Conservation (phyloP, 352 stramenopile genomes). For the Plasmopara halstedii region DNA sequence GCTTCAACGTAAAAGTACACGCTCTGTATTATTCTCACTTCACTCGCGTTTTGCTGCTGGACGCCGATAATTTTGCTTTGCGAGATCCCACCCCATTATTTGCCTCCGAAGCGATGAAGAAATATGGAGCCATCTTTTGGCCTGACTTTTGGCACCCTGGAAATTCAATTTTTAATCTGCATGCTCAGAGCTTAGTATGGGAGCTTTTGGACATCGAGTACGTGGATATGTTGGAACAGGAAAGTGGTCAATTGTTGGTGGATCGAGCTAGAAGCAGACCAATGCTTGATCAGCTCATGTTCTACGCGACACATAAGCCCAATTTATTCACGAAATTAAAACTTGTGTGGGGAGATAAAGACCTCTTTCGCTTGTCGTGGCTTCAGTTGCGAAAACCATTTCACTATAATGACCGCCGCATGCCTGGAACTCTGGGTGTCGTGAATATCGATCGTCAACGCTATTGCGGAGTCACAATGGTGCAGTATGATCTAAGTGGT, state of each 20-base stretch:
- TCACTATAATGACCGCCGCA: constrained; percentile 30
- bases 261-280: constrained; percentile 20
- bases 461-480: constrained; percentile 44
- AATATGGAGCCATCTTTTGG: constrained; percentile 39
- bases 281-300: constrained; percentile 39
- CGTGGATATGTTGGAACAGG: constrained; percentile 42
- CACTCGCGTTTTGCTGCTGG: constrained; percentile 34
- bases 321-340: constrained; percentile 44
- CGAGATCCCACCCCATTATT: constrained; percentile 38
- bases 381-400: constrained; percentile 23
- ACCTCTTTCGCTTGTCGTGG: constrained; percentile 49
- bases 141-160: constrained; percentile 40
- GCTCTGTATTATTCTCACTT: constrained; percentile 47
- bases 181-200: constrained; percentile 51
- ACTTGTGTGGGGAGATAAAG: constrained; percentile 50
- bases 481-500: constrained; percentile 38
- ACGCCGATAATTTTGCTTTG: constrained; percentile 44
- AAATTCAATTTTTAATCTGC: constrained; percentile 54
- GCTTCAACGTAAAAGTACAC: constrained; percentile 49
- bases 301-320: constrained; percentile 34
- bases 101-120: constrained; percentile 17
- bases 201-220: constrained; percentile 34
- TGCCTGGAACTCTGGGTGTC: constrained; percentile 36
- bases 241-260: constrained; percentile 43
- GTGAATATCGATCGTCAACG: constrained; percentile 26